Evolutionary conservation across 345 rosid genomes (phyloP), one percentile per base, ranked within the genome.

Genomic region (Salix koriyanagi): DNA sequence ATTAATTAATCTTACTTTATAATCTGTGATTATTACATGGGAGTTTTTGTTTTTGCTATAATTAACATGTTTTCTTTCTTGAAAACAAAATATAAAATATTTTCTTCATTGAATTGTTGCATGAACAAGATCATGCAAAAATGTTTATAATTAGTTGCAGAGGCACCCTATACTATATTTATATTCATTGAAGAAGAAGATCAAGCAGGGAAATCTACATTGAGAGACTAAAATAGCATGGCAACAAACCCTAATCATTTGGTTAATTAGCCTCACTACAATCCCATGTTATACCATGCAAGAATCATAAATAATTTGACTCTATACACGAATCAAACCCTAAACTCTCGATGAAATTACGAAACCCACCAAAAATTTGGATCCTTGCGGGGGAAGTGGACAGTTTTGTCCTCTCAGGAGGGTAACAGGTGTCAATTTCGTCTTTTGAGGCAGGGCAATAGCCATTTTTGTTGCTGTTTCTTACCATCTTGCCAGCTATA

Each of bases 401-500:
- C 58, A 70, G 37, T 46, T 70, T 70, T 48, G 62, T 70, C 62
- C 64, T 70, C 50, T 30, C 41, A 65, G 19, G 69, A 39, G 44
- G 37, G 14, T 15, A 65, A 16, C 9, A 65, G 42, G 34, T 64
- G 36, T 68, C 30, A 68, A 39, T n/a, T 73, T 80, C 73, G 81
- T 83, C 77, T 77, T 80, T 80, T 83, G 19, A 68, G 69, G 76
- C 8, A 48, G 37, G 34, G 26, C 72, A 69, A 41, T 50, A 6
- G 10, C 28, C 67, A 18, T 62, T 54, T 84, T 60, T 7, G 44
- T 46, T 41, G 46, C 5, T 15, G 19, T 70, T 42, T 75, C 62
- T 79, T 21, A 19, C 37, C 39, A 13, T 5, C 13, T 41, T 79
- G 81, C 80, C 87, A 82, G 79, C 75, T 78, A 44, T 81, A 78